Percentiles rank a stretch among this genome's conserved stretches.
Conservation (phyloP, 257 asterid species). For the Lithospermum erythrorhizon region DNA sequence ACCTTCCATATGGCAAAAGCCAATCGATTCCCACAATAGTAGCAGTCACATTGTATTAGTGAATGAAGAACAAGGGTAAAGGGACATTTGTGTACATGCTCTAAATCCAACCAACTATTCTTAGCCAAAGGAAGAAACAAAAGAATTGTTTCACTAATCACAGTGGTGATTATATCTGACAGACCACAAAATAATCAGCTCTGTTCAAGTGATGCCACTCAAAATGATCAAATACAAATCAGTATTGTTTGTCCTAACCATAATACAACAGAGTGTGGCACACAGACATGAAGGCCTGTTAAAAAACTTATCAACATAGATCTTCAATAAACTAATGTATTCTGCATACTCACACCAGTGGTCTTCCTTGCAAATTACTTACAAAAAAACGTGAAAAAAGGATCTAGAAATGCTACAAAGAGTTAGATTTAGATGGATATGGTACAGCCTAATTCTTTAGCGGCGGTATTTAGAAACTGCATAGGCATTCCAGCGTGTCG, state of each 20-base stretch:
- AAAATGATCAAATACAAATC: neutral
- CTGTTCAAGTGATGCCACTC: too few relatives aligned
- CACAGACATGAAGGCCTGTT: neutral
- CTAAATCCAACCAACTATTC: neutral
- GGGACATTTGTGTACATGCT: too few relatives aligned
- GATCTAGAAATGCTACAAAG: conserved; percentile 4
- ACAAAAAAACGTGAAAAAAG: conserved; percentile 8
- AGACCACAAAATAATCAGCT: too few relatives aligned
- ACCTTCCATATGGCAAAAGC: too few relatives aligned
- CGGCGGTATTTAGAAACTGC: conserved; percentile 62
- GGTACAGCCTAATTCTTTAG: conserved; percentile 78
- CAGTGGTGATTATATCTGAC: too few relatives aligned
- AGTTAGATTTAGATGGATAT: conserved; percentile 35
- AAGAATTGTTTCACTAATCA: neutral
- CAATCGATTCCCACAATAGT: too few relatives aligned
- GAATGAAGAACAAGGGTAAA: too few relatives aligned
- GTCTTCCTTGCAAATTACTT: conserved; percentile 7
- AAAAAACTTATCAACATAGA: neutral
- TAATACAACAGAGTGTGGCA: neutral
- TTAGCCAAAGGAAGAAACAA: neutral
- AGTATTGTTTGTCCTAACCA: neutral
- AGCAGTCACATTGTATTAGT: too few relatives aligned
- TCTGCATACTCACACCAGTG: conserved; percentile 11
- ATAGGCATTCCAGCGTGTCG: conserved; percentile 63
- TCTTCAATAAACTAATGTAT: neutral